phyloP scores from a whole-genome alignment of 495 filamentous ascomycete genomes.

The Trichoderma reesei region DNA sequence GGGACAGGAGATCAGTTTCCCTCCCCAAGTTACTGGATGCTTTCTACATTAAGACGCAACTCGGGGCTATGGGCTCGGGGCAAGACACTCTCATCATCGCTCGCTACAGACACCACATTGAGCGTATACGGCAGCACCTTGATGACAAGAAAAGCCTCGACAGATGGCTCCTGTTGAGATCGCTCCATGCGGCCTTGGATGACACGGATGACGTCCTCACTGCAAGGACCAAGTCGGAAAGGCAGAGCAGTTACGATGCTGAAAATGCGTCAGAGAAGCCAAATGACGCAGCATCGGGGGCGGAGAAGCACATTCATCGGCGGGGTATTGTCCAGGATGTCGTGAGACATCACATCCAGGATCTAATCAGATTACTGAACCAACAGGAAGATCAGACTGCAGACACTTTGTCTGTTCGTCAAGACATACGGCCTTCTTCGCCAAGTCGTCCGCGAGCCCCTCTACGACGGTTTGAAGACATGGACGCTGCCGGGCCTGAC shows the following conservation, averaged over 20 bases:
- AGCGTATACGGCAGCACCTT: constrained; percentile 9
- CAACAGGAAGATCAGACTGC: constrained; percentile 12
- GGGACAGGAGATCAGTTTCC: constrained; percentile 35
- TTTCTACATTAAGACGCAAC: constrained; percentile 13
- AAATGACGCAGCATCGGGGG: not conserved
- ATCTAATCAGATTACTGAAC: constrained; percentile 27
- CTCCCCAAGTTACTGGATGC: constrained; percentile 24
- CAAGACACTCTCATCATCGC: constrained; percentile 17
- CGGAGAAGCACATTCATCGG: constrained; percentile 10
- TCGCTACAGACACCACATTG: constrained; percentile 11
- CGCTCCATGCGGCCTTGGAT: constrained; percentile 28
- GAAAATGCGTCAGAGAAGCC: constrained; percentile 8
- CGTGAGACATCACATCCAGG: constrained; percentile 29
- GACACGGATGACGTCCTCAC: constrained; percentile 23
- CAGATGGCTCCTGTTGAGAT: constrained; percentile 22
- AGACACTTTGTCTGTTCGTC: not conserved
- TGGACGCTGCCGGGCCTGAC: constrained; percentile 28
- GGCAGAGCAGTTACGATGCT: not conserved
- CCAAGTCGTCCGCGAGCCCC: constrained; percentile 9
- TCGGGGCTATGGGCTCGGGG: not conserved
- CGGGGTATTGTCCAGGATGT: constrained; percentile 25
- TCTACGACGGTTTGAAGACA: constrained; percentile 19
- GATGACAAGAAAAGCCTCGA: constrained; percentile 14
- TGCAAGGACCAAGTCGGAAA: constrained; percentile 5
- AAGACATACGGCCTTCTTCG: not conserved